Conservation (phyloP, 2,329 filamentous ascomycete species). For the Alternaria sp. region DNA sequence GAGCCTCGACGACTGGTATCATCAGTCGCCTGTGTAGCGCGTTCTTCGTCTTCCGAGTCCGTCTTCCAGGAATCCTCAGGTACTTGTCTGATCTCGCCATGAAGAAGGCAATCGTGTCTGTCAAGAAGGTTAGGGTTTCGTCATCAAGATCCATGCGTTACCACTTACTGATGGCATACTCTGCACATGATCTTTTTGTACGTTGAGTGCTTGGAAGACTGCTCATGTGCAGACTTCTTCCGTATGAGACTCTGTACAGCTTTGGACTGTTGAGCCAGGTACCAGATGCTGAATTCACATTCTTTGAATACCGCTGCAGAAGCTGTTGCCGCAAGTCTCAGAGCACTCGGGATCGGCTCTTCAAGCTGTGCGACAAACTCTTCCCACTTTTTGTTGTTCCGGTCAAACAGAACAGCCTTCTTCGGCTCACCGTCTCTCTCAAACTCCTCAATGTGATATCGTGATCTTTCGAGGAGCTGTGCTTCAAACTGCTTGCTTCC, state of each 20-base stretch:
- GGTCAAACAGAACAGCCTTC: slow-evolving; percentile 27
- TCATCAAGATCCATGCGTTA: neutral
- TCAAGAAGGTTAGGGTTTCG: slow-evolving; percentile 2
- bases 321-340: slow-evolving; percentile 43
- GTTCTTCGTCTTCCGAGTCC: slow-evolving; percentile 5
- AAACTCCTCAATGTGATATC: slow-evolving; percentile 30
- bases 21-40: slow-evolving; percentile 4
- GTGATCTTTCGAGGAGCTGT: slow-evolving; percentile 25
- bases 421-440: slow-evolving; percentile 12
- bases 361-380: slow-evolving; percentile 39
- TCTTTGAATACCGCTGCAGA: slow-evolving; percentile 47
- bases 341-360: slow-evolving; percentile 19
- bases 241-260: slow-evolving; percentile 12
- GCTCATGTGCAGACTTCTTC: slow-evolving; percentile 5
- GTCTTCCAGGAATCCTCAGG: slow-evolving; percentile 18
- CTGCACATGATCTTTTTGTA: slow-evolving; percentile 35
- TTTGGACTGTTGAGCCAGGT: slow-evolving; percentile 44
- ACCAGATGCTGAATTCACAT: slow-evolving; percentile 50
- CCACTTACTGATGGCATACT: slow-evolving; percentile 41
- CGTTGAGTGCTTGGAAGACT: slow-evolving; percentile 11
- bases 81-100: slow-evolving; percentile 49
- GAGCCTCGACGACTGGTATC: slow-evolving; percentile 3
- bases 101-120: slow-evolving; percentile 49
- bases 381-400: slow-evolving; percentile 37
- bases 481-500: slow-evolving; percentile 10